Conservation (phyloP, 73 alveolate genomes). For the Strombidium stylifer region DNA sequence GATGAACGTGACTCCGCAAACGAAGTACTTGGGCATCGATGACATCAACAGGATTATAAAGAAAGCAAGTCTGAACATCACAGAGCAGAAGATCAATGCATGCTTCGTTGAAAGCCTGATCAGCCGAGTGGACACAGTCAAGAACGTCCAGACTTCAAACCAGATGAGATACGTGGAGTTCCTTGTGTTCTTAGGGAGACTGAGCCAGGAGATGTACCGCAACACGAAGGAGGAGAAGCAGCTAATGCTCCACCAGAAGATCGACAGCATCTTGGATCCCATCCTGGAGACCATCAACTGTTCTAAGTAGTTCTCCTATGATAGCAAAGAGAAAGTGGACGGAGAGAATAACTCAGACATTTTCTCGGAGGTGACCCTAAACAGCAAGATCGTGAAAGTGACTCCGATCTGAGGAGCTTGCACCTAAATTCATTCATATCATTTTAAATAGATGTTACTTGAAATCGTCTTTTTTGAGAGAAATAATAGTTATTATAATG, state of each 20-base stretch:
- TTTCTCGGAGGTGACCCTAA: too few relatives aligned
- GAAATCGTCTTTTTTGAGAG: too few relatives aligned
- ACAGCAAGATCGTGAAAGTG: too few relatives aligned
- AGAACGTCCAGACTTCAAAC: conserved; percentile 12
- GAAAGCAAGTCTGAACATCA: conserved; percentile 22
- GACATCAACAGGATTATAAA: conserved; percentile 12
- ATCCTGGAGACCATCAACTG: conserved; percentile 1
- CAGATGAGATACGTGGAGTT: conserved; percentile 41
- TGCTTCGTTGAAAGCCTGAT: conserved; percentile 35
- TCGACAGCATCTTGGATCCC: conserved; percentile 13
- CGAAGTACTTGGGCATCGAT: conserved; percentile 17
- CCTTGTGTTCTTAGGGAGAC: conserved; percentile 44
- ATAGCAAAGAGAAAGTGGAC: too few relatives aligned
- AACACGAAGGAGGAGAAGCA: conserved; percentile 2
- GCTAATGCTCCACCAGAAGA: conserved; percentile 15
- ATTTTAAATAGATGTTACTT: too few relatives aligned
- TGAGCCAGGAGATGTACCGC: conserved; percentile 19
- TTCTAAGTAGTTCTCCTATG: conserved; percentile 4
- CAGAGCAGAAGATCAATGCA: conserved; percentile 17
- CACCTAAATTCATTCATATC: too few relatives aligned
- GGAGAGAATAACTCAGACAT: too few relatives aligned
- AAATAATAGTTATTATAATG: too few relatives aligned
- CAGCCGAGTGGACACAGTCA: conserved; percentile 22
- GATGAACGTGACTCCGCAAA: conserved; percentile 9
- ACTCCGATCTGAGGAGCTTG: too few relatives aligned